Evolutionary conservation across 495 filamentous ascomycete genomes (phyloP).

Genomic region (Podospora pseudocomata): DNA sequence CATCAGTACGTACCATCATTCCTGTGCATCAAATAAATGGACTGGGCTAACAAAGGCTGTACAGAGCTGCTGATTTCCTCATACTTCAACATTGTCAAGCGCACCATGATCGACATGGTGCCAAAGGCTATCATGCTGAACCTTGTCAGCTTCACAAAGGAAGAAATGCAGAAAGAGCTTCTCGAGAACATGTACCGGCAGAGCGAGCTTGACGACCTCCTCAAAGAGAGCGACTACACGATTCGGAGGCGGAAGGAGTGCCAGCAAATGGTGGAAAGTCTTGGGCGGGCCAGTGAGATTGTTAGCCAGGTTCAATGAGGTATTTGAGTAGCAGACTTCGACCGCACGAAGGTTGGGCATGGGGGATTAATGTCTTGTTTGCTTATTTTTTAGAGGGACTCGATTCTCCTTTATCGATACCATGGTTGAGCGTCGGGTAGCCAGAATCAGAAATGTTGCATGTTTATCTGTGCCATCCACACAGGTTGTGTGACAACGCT

Average conservation of each 20-base stretch:
- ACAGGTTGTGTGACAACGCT: too few species aligned
- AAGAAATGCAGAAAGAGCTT: constrained; percentile 97
- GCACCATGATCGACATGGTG: constrained; percentile 99
- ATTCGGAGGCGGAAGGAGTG: constrained; percentile 94
- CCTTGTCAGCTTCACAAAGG: constrained; percentile 92
- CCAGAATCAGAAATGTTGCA: background rate
- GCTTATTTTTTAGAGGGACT: constrained; percentile 13
- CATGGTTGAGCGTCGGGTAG: constrained; percentile 14
- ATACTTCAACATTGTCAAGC: constrained; percentile 96
- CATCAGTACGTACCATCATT: constrained; percentile 68
- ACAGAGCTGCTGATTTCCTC: constrained; percentile 90
- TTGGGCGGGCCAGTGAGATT: constrained; percentile 87
- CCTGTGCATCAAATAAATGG: background rate
- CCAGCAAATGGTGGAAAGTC: constrained; percentile 96
- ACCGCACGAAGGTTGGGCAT: background rate
- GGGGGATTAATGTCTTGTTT: constrained; percentile 4
- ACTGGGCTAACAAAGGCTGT: constrained; percentile 7
- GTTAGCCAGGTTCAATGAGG: constrained; percentile 88
- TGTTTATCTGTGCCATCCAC: background rate
- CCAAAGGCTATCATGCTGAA: constrained; percentile 99
- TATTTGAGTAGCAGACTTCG: background rate
- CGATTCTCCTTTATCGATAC: constrained; percentile 24
- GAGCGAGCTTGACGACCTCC: constrained; percentile 82
- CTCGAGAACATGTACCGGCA: constrained; percentile 97
- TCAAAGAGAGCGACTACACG: constrained; percentile 98